Percentiles rank a stretch among this genome's conserved stretches.
Evolutionary conservation across 306 rosid genomes (phyloP).

Genomic region (Purshia tridentata): DNA sequence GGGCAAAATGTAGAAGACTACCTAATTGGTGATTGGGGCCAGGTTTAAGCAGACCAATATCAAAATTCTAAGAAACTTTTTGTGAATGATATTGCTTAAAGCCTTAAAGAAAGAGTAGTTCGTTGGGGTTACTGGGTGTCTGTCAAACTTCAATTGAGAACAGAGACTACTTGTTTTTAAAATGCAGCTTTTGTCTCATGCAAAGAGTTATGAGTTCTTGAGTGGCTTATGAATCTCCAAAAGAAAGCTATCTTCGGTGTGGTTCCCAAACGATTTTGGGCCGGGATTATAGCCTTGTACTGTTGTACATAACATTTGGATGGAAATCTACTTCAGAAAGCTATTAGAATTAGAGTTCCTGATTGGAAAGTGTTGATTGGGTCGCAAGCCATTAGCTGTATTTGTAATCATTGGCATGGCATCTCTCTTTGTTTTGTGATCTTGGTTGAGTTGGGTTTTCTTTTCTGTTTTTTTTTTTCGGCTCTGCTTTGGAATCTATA

Average conservation of each 20-base stretch:
- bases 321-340: no score
- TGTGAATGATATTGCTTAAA: background rate
- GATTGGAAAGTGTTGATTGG: no score
- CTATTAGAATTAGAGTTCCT: no score
- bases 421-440: background rate
- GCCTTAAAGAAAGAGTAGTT: background rate
- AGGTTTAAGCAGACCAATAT: background rate
- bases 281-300: no score
- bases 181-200: background rate
- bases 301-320: no score
- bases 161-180: background rate
- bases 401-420: background rate
- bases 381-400: background rate
- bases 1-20: background rate
- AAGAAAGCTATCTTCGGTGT: background rate
- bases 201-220: no score
- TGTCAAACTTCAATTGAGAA: background rate
- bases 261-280: no score
- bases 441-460: background rate
- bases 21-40: background rate
- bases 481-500: background rate
- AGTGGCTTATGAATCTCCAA: background rate
- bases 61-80: background rate
- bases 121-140: background rate
- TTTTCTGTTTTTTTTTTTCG: background rate